Evolutionary conservation across 1,139 yeast species (phyloP).

Genomic region (Yamadazyma epiphylla): DNA sequence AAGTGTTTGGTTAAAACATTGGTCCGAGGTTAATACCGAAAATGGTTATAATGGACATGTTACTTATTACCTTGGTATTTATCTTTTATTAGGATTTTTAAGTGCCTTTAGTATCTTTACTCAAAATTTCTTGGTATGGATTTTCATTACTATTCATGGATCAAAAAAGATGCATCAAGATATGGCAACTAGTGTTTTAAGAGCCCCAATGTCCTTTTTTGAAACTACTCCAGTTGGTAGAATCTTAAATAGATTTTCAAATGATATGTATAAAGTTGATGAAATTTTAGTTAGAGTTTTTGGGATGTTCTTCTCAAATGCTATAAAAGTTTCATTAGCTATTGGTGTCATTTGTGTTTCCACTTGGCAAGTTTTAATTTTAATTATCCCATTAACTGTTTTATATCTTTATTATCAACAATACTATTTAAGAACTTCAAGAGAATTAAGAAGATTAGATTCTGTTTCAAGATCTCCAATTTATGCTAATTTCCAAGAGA

Average conservation of each 20-base stretch:
- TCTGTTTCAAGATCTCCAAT: constrained; percentile 92
- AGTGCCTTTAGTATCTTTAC: constrained; percentile 56
- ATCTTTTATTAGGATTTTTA: constrained; percentile 69
- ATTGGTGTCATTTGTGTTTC: constrained; percentile 78
- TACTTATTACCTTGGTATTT: constrained; percentile 66
- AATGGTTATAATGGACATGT: constrained; percentile 71
- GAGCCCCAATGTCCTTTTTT: constrained; percentile 96
- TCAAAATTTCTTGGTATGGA: constrained; percentile 74
- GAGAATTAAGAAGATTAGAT: constrained; percentile 93
- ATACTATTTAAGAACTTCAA: constrained; percentile 82
- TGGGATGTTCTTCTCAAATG: constrained; percentile 72
- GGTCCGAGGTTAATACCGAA: constrained; percentile 86
- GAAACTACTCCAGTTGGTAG: constrained; percentile 98
- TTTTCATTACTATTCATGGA: constrained; percentile 80
- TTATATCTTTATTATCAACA: constrained; percentile 83
- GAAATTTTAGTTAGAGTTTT: constrained; percentile 83
- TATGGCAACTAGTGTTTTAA: constrained; percentile 77
- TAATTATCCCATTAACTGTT: constrained; percentile 66
- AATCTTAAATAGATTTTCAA: constrained; percentile 88
- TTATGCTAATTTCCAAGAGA: constrained; percentile 95
- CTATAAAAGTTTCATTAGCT: constrained; percentile 74
- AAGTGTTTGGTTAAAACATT: constrained; percentile 91
- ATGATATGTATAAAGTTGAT: constrained; percentile 89
- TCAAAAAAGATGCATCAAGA: constrained; percentile 71
- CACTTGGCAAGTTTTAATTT: constrained; percentile 80